Percentiles rank a stretch among this genome's conserved stretches.
Evolutionary conservation across 106 monocot species (phyloP).

Genomic region (Dendrobium catenatum): DNA sequence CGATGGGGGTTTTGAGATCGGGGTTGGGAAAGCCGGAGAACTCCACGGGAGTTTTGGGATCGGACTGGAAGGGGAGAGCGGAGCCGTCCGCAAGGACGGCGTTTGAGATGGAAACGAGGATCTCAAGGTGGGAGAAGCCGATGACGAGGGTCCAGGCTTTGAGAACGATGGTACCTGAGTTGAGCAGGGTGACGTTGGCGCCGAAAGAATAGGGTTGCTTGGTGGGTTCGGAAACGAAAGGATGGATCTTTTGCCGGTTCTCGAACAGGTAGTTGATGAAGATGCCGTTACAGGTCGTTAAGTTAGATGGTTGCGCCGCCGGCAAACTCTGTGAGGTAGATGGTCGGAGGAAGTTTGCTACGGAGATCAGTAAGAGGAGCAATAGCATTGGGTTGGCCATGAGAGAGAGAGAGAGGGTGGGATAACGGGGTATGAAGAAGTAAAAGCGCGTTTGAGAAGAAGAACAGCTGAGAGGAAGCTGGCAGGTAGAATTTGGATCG

Average conservation of each 20-base stretch:
- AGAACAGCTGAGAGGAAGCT: constrained; percentile 1
- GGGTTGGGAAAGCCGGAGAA: constrained; percentile 72
- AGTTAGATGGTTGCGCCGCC: neutral
- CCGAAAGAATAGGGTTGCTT: constrained; percentile 17
- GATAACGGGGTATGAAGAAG: neutral
- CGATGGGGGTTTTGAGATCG: constrained; percentile 81
- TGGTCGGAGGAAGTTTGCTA: neutral
- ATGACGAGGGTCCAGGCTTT: constrained; percentile 14
- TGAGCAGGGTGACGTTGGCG: constrained; percentile 20
- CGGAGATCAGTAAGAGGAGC: neutral
- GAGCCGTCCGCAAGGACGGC: constrained; percentile 56
- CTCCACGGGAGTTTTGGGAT: constrained; percentile 29
- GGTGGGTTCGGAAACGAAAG: constrained; percentile 1
- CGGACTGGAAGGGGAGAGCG: constrained; percentile 50
- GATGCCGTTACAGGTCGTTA: constrained; percentile 19
- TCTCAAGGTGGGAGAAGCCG: constrained; percentile 40
- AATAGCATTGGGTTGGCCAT: neutral
- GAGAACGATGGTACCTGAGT: constrained; percentile 14
- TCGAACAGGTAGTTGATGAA: constrained; percentile 15
- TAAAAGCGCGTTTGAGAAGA: constrained; percentile 4
- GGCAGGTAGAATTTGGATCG: neutral
- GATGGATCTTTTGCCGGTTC: constrained; percentile 12
- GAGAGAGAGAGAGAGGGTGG: neutral
- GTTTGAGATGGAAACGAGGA: constrained; percentile 49
- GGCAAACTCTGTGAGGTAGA: neutral